Conservation (phyloP, 108 stramenopile species). For the Cylindrotheca fusiformis region DNA sequence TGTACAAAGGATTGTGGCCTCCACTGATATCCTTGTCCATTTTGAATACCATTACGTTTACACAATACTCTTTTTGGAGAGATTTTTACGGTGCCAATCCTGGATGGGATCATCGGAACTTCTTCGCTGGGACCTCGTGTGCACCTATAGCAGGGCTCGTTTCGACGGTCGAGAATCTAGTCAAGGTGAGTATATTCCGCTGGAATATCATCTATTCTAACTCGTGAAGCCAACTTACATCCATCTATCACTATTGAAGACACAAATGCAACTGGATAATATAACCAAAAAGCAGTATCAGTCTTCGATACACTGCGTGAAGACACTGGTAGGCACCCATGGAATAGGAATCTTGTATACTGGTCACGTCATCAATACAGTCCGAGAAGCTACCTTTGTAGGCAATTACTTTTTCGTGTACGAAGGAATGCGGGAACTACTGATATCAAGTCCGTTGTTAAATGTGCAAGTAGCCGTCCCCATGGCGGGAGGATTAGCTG, state of each 20-base stretch:
- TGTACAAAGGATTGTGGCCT: slow-evolving; percentile 86
- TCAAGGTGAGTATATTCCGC: slow-evolving; percentile 74
- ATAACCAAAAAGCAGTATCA: slow-evolving; percentile 45
- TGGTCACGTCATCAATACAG: slow-evolving; percentile 82
- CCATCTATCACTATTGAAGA: no score
- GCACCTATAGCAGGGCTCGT: slow-evolving; percentile 73
- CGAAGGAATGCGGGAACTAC: slow-evolving; percentile 67
- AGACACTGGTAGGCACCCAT: slow-evolving; percentile 49
- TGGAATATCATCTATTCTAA: no score
- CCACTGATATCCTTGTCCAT: slow-evolving; percentile 82
- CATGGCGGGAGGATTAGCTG: slow-evolving; percentile 81
- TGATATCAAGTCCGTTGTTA: neutral
- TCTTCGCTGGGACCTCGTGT: slow-evolving; percentile 67
- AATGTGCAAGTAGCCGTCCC: slow-evolving; percentile 60
- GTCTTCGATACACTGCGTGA: slow-evolving; percentile 64
- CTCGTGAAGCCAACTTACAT: no score
- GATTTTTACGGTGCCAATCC: slow-evolving; percentile 54
- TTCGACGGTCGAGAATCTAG: slow-evolving; percentile 83
- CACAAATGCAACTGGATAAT: slow-evolving; percentile 62
- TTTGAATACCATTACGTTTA: slow-evolving; percentile 85
- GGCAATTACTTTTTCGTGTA: slow-evolving; percentile 87
- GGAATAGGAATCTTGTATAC: slow-evolving; percentile 71
- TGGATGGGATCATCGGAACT: slow-evolving; percentile 79
- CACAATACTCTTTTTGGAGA: slow-evolving; percentile 73
- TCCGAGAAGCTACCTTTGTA: slow-evolving; percentile 80